These are phyloP conservation scores for Pulveroboletus sp. DNA, from an alignment of 768 basidiomycete species.

Conservation along the genomic window DNA sequence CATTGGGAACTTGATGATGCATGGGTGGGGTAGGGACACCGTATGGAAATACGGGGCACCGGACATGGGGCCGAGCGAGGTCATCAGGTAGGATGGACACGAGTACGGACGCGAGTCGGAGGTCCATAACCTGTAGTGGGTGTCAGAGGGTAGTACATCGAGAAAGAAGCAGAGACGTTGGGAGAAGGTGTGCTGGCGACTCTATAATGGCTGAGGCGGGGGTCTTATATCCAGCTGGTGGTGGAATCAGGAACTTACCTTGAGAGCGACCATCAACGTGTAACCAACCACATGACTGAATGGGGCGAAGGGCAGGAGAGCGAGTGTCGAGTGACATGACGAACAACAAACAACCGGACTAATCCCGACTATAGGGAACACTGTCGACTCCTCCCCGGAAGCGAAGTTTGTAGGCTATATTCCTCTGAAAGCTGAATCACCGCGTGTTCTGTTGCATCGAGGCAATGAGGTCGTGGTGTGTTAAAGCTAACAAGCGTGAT, in stretches of 20 bases:
- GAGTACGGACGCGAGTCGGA: constrained; percentile 6
- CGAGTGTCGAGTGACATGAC: constrained; percentile 19
- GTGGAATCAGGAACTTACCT: constrained; percentile 21
- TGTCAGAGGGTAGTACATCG: constrained; percentile 20
- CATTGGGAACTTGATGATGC: constrained; percentile 14
- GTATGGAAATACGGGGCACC: constrained; percentile 24
- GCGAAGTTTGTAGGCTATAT: no score
- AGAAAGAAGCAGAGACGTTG: constrained; percentile 1
- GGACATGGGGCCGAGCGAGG: constrained; percentile 21
- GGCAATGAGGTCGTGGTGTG: no score
- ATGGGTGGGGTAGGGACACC: constrained; percentile 29
- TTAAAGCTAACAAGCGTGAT: no score
- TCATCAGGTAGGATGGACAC: constrained; percentile 7
- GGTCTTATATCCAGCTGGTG: constrained; percentile 25
- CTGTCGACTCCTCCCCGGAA: no score
- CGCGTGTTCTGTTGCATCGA: no score
- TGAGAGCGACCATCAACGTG: neutral
- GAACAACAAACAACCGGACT: constrained; percentile 10
- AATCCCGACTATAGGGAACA: no score
- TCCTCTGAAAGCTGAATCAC: no score
- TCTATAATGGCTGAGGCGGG: constrained; percentile 8
- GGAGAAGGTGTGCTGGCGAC: constrained; percentile 18
- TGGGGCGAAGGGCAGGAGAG: constrained; percentile 23
- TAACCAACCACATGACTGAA: constrained; percentile 14
- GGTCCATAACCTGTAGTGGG: constrained; percentile 22